Base-by-base conservation (phyloP, 495 filamentous ascomycete species). In the Aspergillus bridgeri region DNA sequence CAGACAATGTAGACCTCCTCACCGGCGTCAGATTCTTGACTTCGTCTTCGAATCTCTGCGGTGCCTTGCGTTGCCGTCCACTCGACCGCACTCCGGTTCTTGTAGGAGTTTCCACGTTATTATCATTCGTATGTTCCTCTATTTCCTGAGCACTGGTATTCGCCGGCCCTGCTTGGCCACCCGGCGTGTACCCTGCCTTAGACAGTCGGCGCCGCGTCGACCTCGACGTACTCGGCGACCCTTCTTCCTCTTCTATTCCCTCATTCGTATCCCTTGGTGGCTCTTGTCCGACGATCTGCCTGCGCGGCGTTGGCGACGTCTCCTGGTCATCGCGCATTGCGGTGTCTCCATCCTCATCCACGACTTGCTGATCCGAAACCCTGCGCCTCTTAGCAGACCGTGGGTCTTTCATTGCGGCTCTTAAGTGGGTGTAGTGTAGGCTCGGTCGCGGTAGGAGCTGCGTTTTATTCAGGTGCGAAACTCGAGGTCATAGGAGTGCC, bases 311-410 rank as follows among this genome's bases (percentile, higher is more conserved):
- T 9, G 64, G 62, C 3, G 56, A 57, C 7, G 66, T 60, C 33
- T 63, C 65, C 13, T 62, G 48, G 5, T 57, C 38, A 19, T 68
- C 63, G 43, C 54, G 63, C 73, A 75, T 74, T 21, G 61, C 60
- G 18, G 66, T 57, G 49, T 78, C 74, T 47, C 72, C 75, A 51
- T 76, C 73, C n/a, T 50, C 57, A 51, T 75, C 73, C 23, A 65
- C 58, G 18, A 18, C 20, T 1, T 62, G 59, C 19, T 56, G 54
- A 47, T 68, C 63, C 42, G 73, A 75, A 43, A 78, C 69, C 56
- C 69, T 69, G 53, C 76, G 73, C 53, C 76, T 65, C 62, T 79
- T 79, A 13, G 64, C 60, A 15, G 72, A 64, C n/a, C 74, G 72
- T 17, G 69, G 64, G 27, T 79, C 73, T 51, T 62, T 74, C 75